Base-by-base conservation (phyloP, 1,284 basidiomycete species). In the Cutaneotrichosporon sp. region DNA sequence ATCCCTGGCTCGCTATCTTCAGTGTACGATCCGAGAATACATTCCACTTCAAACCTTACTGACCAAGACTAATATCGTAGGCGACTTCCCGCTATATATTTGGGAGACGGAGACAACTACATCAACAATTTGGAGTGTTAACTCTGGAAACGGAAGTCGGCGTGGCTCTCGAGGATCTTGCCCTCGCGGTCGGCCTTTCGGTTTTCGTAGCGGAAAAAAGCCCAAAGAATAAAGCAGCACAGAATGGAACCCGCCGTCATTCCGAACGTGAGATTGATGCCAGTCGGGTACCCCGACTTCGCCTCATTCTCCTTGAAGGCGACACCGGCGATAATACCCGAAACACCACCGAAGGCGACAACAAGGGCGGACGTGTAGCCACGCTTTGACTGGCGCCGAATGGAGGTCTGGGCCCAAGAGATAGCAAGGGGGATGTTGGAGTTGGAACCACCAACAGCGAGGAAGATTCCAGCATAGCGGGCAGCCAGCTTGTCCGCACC, bases 321-420 rank as follows among this genome's bases (percentile, higher is more conserved):
- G 26, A 66, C 54, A 16, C 68, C 69, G 16, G 74, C 72, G 49
- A 76, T 59, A 60, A 78, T 77, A 48, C 77, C 77, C 19, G 76
- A 76, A 34, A 77, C 54, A 52, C 75, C 75, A 31, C 74, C 76
- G 38, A 75, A 70, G 34, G 66, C 70, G 45, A 76, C 70, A 42
- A 73, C 67, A 33, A 76, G 52, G 20, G 75, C 75, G 19, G 67
- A 68, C 19, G 65, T 61, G 59, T 71, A 70, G 14, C 65, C 60
- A 20, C 63, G 58, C 54, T 77, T 76, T 24, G 68, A 67, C 59
- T 77, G 71, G 22, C 67, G 64, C n/a, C 71, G 70, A 29, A 78
- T 71, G 64, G 76, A 76, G 62, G 71, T 74, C 55, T 71, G 67
- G 47, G 67, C 65, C 62, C 70, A 73, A 8, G 67, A 62, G 34